Conservation (phyloP, 805 yeast species). For the Candida nemodendra region DNA sequence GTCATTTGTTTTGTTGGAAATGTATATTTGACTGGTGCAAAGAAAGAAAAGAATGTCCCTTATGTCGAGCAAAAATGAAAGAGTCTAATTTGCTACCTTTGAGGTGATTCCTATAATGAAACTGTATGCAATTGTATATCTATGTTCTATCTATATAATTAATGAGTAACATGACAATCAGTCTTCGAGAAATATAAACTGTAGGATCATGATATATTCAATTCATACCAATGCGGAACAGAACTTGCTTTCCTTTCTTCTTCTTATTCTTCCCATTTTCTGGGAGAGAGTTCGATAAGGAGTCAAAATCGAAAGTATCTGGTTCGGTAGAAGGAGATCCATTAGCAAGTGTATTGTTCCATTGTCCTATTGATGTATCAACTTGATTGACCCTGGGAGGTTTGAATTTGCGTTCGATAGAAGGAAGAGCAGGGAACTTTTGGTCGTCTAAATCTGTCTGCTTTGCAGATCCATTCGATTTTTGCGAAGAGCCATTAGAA, state of each 20-base stretch:
- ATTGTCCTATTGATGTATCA: slow-evolving; percentile 26
- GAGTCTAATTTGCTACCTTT: slow-evolving; percentile 65
- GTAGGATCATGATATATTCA: too few relatives aligned
- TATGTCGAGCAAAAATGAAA: slow-evolving; percentile 72
- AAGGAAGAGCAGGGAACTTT: slow-evolving; percentile 38
- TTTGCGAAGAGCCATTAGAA: slow-evolving; percentile 1
- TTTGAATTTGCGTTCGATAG: slow-evolving; percentile 41
- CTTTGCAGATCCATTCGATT: neutral
- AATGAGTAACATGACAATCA: too few relatives aligned
- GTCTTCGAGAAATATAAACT: too few relatives aligned
- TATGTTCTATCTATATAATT: too few relatives aligned
- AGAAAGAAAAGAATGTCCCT: slow-evolving; percentile 86
- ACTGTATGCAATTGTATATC: too few relatives aligned
- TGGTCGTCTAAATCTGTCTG: slow-evolving; percentile 14
- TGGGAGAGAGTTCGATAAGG: slow-evolving; percentile 20
- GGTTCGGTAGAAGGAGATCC: slow-evolving; percentile 5
- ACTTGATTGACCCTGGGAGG: slow-evolving; percentile 62
- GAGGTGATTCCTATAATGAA: slow-evolving; percentile 28
- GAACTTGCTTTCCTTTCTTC: slow-evolving; percentile 52
- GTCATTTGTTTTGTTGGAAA: slow-evolving; percentile 91
- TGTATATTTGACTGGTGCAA: slow-evolving; percentile 89
- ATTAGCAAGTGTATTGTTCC: slow-evolving; percentile 27
- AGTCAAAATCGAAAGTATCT: slow-evolving; percentile 22
- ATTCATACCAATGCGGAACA: slow-evolving; percentile 52
- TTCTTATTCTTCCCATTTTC: slow-evolving; percentile 34